Evolutionary conservation across 352 stramenopile species (phyloP).

Genomic region (Pythium phragmiticola): DNA sequence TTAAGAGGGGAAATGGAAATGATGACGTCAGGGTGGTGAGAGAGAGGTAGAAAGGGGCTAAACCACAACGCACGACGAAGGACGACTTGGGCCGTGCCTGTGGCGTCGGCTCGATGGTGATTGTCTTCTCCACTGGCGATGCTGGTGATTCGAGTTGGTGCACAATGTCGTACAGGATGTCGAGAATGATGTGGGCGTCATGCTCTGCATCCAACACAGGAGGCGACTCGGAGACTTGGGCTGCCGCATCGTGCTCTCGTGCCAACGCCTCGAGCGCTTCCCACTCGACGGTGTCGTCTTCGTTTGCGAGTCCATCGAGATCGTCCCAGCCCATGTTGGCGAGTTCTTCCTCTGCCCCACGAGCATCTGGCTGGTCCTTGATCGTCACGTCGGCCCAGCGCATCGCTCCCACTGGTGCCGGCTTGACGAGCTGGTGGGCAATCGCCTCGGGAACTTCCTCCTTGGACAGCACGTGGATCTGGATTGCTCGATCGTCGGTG

Average conservation of each 20-base stretch:
- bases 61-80: constrained; percentile 5
- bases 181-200: constrained; percentile 2
- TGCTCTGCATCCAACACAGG: neutral
- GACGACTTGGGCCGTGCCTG: neutral
- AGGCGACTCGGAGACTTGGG: no score
- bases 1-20: neutral
- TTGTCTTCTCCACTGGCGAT: neutral
- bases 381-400: neutral
- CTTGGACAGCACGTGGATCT: neutral
- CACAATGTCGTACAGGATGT: constrained; percentile 15
- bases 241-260: neutral
- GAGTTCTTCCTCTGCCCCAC: neutral
- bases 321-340: constrained; percentile 1
- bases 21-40: neutral
- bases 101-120: constrained; percentile 7
- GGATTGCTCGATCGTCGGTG: neutral
- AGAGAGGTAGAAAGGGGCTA: neutral
- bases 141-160: constrained; percentile 9
- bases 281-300: neutral
- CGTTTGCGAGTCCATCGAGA: neutral
- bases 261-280: neutral
- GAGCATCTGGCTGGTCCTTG: no score
- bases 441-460: neutral
- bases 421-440: neutral
- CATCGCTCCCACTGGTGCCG: neutral